phyloP scores from a whole-genome alignment of 345 rosid species.

The Gossypium anomalum region DNA sequence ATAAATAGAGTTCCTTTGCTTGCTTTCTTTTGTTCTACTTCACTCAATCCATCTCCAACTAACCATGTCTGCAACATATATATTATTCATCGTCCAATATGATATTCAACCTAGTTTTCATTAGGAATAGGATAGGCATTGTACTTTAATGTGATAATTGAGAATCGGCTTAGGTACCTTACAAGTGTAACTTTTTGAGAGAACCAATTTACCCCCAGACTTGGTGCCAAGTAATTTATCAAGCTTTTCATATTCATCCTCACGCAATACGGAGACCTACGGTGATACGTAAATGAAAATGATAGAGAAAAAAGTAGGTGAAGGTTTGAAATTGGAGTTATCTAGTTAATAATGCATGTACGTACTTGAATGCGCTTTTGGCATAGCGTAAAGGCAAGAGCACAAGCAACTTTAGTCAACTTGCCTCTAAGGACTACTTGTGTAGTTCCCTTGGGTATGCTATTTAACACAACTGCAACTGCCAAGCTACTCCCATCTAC shows the following conservation, averaged over 20 bases:
- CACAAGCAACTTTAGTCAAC: background rate
- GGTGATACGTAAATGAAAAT: too few species aligned
- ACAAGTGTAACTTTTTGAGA: background rate
- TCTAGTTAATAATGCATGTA: background rate
- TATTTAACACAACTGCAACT: conserved; percentile 8
- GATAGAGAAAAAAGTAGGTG: background rate
- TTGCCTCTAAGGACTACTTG: background rate
- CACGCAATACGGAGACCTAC: background rate
- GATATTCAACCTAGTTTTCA: too few species aligned
- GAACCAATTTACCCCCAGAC: conserved; percentile 19
- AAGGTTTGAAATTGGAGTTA: background rate
- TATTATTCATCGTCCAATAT: background rate
- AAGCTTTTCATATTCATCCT: background rate
- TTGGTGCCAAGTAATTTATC: conserved; percentile 10
- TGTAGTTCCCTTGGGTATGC: background rate
- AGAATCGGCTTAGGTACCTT: background rate
- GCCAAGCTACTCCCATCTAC: background rate
- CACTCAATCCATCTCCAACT: conserved; percentile 35
- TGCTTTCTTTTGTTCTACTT: conserved; percentile 42
- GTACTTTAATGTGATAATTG: background rate
- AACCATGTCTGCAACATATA: conserved; percentile 39
- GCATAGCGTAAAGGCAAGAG: conserved; percentile 31
- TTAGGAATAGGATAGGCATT: too few species aligned
- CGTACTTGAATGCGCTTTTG: conserved; percentile 47
- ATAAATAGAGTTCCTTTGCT: conserved; percentile 42